A percentile compares a stretch with the other conserved stretches of the same genome.
Conservation (phyloP, 306 rosid species). For the Castanopsis chinensis region DNA sequence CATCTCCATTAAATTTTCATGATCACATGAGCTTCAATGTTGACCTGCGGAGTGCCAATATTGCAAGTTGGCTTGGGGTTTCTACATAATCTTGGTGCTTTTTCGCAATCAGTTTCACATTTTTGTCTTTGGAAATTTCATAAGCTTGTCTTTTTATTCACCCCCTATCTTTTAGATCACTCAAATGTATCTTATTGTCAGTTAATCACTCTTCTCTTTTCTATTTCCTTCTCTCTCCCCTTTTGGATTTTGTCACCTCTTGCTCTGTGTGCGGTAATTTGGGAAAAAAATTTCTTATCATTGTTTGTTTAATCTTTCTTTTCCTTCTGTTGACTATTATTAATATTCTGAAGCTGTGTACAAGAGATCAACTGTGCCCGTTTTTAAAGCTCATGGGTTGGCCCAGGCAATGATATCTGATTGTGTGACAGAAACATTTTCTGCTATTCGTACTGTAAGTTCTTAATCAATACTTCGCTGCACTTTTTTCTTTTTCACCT, state of each 20-base stretch:
- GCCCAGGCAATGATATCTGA: constrained; percentile 91
- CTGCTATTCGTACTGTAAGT: constrained; percentile 98
- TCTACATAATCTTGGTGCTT: not conserved
- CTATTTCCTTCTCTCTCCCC: not conserved
- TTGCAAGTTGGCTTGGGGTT: not conserved
- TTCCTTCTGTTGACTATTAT: constrained; percentile 32
- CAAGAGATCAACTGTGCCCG: constrained; percentile 91
- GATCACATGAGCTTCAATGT: not conserved
- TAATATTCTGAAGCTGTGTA: constrained; percentile 60
- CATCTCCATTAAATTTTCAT: not conserved
- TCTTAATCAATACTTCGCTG: constrained; percentile 2
- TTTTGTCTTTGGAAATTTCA: not conserved
- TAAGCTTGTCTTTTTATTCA: not conserved
- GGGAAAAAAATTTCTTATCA: not conserved
- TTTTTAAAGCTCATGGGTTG: constrained; percentile 81
- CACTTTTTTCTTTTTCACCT: not conserved
- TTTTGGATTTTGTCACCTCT: not conserved
- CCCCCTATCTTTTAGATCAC: not conserved
- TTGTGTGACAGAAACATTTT: constrained; percentile 85
- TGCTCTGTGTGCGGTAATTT: not conserved
- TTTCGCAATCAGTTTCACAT: not conserved
- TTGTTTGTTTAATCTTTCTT: constrained; percentile 22
- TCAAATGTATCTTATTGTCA: not conserved
- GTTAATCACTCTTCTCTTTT: not conserved
- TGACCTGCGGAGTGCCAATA: not conserved